Base-by-base conservation (phyloP, 2,329 filamentous ascomycete species). In the Neophaeococcomyces mojaviensis region DNA sequence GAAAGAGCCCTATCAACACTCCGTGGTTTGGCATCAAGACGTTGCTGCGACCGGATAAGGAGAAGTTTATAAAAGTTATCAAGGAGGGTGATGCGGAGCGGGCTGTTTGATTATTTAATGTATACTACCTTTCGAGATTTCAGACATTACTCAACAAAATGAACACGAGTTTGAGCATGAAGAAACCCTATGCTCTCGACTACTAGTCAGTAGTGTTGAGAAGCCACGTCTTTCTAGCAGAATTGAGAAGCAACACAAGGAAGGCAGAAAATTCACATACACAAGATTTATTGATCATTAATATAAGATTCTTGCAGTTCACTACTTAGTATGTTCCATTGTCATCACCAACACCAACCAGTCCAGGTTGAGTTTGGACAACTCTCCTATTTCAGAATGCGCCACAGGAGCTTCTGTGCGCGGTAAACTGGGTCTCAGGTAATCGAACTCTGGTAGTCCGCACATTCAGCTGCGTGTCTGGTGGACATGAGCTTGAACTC, bases 1-100 rank as follows among this genome's bases (percentile, higher is more conserved):
- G 81, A 4, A 64, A 79, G 18, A 80, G 73, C 51, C 80, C 80
- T 1, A 69, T 84, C 54, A 84, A 84, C 64, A 77, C 70, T 0
- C 78, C 78, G 0, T 77, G 70, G 64, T 60, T 82, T 54, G 79
- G 80, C 0, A 55, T 83, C 15, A 72, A 71, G 55, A 65, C 73
- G 20, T 54, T 80, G 12, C 45, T 61, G 24, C 50, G 40, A n/a
- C 59, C 58, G 6, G 31, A 43, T 8, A 49, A 47, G 35, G 49
- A 54, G 45, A 47, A 49, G 2, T 37, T 54, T 18, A 49, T 44
- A 32, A 50, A 55, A 22, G 51, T 51, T 26, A 49, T 53, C 41
- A 52, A 46, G 18, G 51, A 53, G 13, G 41, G 35, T 12, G 36
- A 39, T 31, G 39, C 48, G 15, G 50, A 50, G 19, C 50, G 53